phyloP scores from a whole-genome alignment of 208 protist species.

The Trypanosoma lewisi region DNA sequence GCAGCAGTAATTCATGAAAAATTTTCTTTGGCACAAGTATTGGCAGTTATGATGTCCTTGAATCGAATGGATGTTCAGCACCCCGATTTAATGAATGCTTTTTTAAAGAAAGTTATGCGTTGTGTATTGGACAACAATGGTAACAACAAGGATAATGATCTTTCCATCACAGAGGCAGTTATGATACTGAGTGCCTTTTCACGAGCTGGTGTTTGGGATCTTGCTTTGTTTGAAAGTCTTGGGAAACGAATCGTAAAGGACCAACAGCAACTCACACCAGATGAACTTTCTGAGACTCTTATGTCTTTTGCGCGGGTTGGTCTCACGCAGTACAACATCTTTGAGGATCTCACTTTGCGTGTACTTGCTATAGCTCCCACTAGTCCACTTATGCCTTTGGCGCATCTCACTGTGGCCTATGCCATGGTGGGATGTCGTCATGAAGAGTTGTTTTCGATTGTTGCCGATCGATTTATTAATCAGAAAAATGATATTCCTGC shows the following conservation, averaged over 20 bases:
- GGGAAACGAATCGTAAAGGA: slow-evolving; percentile 17
- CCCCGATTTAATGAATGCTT: slow-evolving; percentile 19
- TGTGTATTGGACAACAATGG: slow-evolving; percentile 3
- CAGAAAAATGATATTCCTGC: slow-evolving; percentile 59
- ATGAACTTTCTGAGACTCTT: slow-evolving; percentile 61
- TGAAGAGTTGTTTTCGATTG: slow-evolving; percentile 71
- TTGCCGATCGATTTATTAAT: slow-evolving; percentile 61
- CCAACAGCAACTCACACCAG: slow-evolving; percentile 26
- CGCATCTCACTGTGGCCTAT: slow-evolving; percentile 58
- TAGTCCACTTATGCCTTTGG: slow-evolving; percentile 41
- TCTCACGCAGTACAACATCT: slow-evolving; percentile 17
- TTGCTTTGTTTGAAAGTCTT: slow-evolving; percentile 21
- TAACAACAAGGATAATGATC: no score
- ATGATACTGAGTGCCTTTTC: slow-evolving; percentile 33
- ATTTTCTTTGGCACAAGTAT: slow-evolving; percentile 38
- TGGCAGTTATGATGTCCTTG: slow-evolving; percentile 59
- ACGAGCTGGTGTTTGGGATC: slow-evolving; percentile 25
- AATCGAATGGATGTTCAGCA: slow-evolving; percentile 70
- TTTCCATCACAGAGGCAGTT: slow-evolving; percentile 16
- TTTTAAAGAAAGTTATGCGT: slow-evolving; percentile 23
- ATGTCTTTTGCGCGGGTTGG: slow-evolving; percentile 62
- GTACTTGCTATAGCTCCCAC: slow-evolving; percentile 53
- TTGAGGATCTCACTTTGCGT: slow-evolving; percentile 48
- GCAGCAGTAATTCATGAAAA: slow-evolving; percentile 22
- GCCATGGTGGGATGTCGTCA: slow-evolving; percentile 32